These are phyloP conservation scores for Rubus idaeus DNA, from an alignment of 306 rosid species.

Conservation along the genomic window DNA sequence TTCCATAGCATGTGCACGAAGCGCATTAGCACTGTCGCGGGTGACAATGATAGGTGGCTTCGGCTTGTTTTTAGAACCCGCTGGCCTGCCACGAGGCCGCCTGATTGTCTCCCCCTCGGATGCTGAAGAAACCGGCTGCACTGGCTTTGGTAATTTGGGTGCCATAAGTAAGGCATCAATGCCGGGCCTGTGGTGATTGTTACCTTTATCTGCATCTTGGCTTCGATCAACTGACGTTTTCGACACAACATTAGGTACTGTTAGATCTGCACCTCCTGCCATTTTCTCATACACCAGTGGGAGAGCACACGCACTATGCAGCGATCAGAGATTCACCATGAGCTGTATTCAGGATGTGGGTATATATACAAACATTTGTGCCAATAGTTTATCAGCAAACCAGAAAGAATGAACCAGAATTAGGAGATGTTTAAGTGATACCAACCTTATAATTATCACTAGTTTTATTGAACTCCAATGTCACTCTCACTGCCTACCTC, in stretches of 20 bases:
- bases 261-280: constrained; percentile 37
- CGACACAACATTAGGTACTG: constrained; percentile 17
- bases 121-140: constrained; percentile 53
- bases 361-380: constrained; percentile 44
- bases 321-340: constrained; percentile 13
- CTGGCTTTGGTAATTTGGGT: constrained; percentile 50
- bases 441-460: constrained; percentile 36
- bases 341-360: constrained; percentile 26
- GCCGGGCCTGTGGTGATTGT: constrained; percentile 38
- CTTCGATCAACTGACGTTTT: constrained; percentile 44
- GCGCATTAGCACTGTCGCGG: constrained; percentile 71
- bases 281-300: constrained; percentile 10
- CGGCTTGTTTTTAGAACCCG: constrained; percentile 71
- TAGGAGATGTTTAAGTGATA: constrained; percentile 69
- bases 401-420: constrained; percentile 54
- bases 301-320: constrained; percentile 9
- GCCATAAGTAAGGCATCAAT: constrained; percentile 43
- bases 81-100: constrained; percentile 70
- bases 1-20: constrained; percentile 80
- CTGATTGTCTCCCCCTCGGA: constrained; percentile 51
- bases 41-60: constrained; percentile 74
- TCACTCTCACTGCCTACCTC: constrained; percentile 45
- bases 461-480: constrained; percentile 26
- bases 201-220: constrained; percentile 55
- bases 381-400: constrained; percentile 43